Percentiles rank a stretch among this genome's conserved stretches.
phyloP scores from a whole-genome alignment of 2,329 filamentous ascomycete genomes.

The Trichoderma sp. region DNA sequence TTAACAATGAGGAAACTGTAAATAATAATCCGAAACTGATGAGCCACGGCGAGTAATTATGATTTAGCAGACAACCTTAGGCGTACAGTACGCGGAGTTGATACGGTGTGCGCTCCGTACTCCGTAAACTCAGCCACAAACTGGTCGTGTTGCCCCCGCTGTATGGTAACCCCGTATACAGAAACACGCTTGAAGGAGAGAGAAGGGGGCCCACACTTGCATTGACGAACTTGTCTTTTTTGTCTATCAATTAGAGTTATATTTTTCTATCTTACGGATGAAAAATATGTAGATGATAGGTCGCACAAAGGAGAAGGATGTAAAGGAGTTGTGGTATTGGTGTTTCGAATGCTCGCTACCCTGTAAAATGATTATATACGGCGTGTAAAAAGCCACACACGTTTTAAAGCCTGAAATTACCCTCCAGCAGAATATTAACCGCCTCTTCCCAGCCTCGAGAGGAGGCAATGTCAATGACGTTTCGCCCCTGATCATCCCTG shows the following conservation, averaged over 20 bases:
- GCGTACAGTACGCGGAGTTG: neutral
- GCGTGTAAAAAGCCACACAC: neutral
- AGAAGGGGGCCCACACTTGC: neutral
- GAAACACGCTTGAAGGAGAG: neutral
- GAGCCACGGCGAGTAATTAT: neutral
- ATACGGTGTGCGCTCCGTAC: neutral
- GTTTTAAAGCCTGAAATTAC: conserved; percentile 14
- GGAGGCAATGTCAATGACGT: conserved; percentile 59
- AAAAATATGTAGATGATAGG: neutral
- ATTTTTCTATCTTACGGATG: neutral
- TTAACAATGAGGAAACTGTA: neutral
- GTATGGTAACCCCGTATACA: neutral
- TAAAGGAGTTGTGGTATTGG: neutral
- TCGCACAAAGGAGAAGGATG: neutral
- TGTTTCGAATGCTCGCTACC: neutral
- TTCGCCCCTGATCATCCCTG: conserved; percentile 55
- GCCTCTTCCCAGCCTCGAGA: conserved; percentile 62
- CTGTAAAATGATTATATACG: neutral
- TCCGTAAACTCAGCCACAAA: conserved; percentile 1
- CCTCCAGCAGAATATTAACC: conserved; percentile 50
- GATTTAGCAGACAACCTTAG: neutral
- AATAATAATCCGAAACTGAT: neutral
- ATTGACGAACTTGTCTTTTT: neutral
- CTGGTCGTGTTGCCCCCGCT: neutral
- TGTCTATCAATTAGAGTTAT: neutral